Evolutionary conservation across 2,329 filamentous ascomycete genomes (phyloP).

Genomic region (Penicillium psychrosexuale): DNA sequence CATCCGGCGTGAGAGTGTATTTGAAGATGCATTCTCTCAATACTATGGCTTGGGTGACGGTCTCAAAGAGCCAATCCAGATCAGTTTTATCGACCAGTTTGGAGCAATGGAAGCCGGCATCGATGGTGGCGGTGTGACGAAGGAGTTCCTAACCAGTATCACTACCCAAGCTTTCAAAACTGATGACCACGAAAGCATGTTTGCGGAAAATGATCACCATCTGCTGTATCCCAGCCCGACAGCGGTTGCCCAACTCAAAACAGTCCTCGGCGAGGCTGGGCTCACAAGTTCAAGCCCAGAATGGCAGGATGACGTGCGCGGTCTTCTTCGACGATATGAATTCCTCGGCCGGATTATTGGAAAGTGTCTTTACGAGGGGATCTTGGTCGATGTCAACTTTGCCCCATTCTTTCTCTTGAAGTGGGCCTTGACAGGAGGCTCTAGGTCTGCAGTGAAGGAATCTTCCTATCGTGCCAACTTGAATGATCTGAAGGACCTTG

Average conservation of each 20-base stretch:
- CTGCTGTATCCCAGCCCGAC: constrained; percentile 84
- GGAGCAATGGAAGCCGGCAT: constrained; percentile 86
- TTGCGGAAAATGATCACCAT: constrained; percentile 80
- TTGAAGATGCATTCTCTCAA: constrained; percentile 78
- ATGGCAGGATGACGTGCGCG: constrained; percentile 57
- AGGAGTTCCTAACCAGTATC: constrained; percentile 89
- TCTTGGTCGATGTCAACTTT: constrained; percentile 88
- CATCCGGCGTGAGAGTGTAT: constrained; percentile 74
- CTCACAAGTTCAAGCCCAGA: constrained; percentile 53
- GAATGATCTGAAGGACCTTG: constrained; percentile 89
- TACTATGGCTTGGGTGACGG: constrained; percentile 79
- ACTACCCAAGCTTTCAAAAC: constrained; percentile 78
- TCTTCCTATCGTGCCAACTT: constrained; percentile 82
- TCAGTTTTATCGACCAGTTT: constrained; percentile 92
- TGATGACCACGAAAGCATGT: constrained; percentile 60
- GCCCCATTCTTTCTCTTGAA: constrained; percentile 95
- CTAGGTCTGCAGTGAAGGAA: constrained; percentile 61
- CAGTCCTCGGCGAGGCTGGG: constrained; percentile 54
- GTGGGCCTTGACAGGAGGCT: constrained; percentile 75
- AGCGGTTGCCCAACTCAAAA: constrained; percentile 66
- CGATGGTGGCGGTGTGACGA: constrained; percentile 94
- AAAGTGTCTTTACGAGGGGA: constrained; percentile 96
- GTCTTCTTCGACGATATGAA: constrained; percentile 73
- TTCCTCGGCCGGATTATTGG: constrained; percentile 91
- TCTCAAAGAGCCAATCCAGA: constrained; percentile 92